A percentile compares a stretch with the other conserved stretches of the same genome.
phyloP scores from a whole-genome alignment of 179 eudicot species.

The Spergularia azorica region DNA sequence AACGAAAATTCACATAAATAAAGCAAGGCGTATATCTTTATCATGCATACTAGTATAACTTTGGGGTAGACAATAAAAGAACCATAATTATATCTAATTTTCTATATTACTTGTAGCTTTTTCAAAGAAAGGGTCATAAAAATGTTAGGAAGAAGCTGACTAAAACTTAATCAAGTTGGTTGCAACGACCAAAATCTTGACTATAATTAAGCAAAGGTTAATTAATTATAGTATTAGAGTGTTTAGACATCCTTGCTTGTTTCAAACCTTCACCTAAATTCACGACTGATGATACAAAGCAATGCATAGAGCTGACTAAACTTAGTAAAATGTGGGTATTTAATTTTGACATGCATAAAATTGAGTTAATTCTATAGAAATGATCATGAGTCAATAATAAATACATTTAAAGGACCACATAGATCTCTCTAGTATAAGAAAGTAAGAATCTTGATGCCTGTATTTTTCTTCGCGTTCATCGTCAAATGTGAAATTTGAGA shows the following conservation, averaged over 20 bases:
- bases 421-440: neutral
- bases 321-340: neutral
- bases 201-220: neutral
- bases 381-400: no score
- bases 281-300: neutral
- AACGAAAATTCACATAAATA: no score
- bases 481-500: constrained; percentile 12
- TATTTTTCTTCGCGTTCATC: neutral
- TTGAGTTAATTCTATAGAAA: no score
- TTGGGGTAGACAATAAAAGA: no score
- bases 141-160: constrained; percentile 20
- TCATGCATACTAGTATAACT: no score
- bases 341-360: neutral
- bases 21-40: no score
- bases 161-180: neutral
- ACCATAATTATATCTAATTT: no score
- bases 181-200: constrained; percentile 21
- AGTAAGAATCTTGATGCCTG: neutral
- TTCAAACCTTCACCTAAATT: constrained; percentile 35
- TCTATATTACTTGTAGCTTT: no score
- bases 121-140: neutral
- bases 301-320: constrained; percentile 6
- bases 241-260: constrained; percentile 5
- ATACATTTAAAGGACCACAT: no score
- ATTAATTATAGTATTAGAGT: neutral